Base-by-base conservation (phyloP, 352 stramenopile species). In the Elongisporangium senticosum region DNA sequence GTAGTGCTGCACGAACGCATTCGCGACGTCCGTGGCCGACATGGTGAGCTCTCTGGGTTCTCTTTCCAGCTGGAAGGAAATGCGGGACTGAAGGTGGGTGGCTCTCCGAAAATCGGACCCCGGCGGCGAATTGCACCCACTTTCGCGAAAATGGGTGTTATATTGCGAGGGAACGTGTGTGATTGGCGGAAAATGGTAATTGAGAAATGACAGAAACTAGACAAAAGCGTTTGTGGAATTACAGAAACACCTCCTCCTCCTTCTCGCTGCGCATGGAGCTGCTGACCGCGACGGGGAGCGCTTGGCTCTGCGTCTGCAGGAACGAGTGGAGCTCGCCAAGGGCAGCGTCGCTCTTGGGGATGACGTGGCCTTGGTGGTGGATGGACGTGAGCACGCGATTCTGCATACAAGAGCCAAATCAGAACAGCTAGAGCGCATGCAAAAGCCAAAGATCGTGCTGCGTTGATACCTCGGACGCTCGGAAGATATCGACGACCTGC, bases 1-100 rank as follows among this genome's bases (percentile, higher is more conserved):
- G 69, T 94, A 95, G 74, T 93, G 84, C 70, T 88, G 73, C 63
- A 92, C 80, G 64, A 95, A 95, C 56, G 83, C 82, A 51, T 90
- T 89, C 51, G 83, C 86, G 61, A 95, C 80, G 2, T 93, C 82
- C 63, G 92, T 75, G 20, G 83, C 84, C 58, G 83, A 93, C 86
- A 95, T 95, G 65, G 26, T 80, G 53, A 22, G 20, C 51, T 55
- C 43, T 55, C 26, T 37, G 43, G 23, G 17, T 63, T 52, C 21
- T 24, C 40, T 62, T 4, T 43, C 33, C 13, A 10, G 33, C 33
- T 4, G 33, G 33, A 43, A 43, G 33, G 33, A 43, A 43, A 43
- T 43, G 33, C 33, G 33, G 33, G 33, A 43, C 33, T 43, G 26
- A 37, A 37, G 26, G 26, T 37, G 33, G 33, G 33, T 43, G 33